Evolutionary conservation across 2,329 filamentous ascomycete genomes (phyloP), one percentile per base, ranked within the genome.

Genomic region (Apiospora phragmitis): DNA sequence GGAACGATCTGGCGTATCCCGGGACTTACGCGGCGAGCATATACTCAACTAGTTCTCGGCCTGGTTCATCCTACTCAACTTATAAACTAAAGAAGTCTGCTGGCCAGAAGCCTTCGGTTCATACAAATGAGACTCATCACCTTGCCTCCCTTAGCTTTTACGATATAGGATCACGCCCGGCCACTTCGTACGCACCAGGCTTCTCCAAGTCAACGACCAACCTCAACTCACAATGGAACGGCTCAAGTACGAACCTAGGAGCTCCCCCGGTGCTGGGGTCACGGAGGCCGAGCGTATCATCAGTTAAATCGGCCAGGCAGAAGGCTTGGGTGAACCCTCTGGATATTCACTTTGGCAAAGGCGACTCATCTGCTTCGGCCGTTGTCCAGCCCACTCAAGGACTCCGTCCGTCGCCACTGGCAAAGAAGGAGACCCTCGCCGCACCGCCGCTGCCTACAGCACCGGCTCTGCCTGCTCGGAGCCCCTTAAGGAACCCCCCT

Each of bases 291-390:
- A 78, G 77, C 8, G 80, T 79, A 4, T 72, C 77, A 24, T 78
- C 76, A 29, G 80, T 80, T 5, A 62, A 62, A n/a, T 62, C 55
- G 12, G 32, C 32, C 8, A 80, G 76, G 32, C 81, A 78, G 62
- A 83, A 81, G 70, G 79, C 81, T 5, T 85, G 83, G 80, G 80
- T 84, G 8, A 85, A 85, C 71, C 84, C 86, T 0, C 79, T 87
- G n/a, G 83, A 87, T 16, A 81, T 85, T 42, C 83, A 86, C 70
- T 85, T 85, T 71, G 73, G 74, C 68, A 82, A 75, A 71, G 78
- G 74, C 68, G 74, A 65, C 65, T 75, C 68, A 74, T 9, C 76
- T 73, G 16, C 77, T 78, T 11, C 73, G 76, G 49, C 71, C n/a
- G 69, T 71, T n/a, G 72, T 75, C n/a, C 71, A 67, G 24, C 55